Percentiles rank a stretch among this genome's conserved stretches.
Evolutionary conservation across 2,329 filamentous ascomycete species (phyloP).

Genomic region (Didymellaceae sp.): DNA sequence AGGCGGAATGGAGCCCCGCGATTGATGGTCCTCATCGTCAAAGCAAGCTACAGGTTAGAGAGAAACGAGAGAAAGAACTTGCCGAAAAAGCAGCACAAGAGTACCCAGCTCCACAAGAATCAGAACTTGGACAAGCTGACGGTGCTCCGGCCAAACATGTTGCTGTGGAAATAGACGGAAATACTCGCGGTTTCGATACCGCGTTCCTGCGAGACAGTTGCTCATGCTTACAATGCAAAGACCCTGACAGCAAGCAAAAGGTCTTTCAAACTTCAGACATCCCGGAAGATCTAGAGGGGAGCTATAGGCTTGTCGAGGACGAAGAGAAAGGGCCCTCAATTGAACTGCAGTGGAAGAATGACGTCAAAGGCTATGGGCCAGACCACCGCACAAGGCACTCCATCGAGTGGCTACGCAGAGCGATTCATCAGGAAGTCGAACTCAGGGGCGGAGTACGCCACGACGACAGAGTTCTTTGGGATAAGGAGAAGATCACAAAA

Average conservation of each 20-base stretch:
- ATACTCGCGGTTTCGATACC: constrained; percentile 39
- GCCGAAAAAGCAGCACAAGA: constrained; percentile 18
- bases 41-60: constrained; percentile 28
- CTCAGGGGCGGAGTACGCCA: constrained; percentile 45
- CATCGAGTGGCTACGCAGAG: constrained; percentile 40
- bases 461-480: constrained; percentile 54
- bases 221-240: constrained; percentile 62
- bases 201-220: constrained; percentile 64
- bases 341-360: constrained; percentile 67
- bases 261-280: constrained; percentile 71
- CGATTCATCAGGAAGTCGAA: constrained; percentile 40
- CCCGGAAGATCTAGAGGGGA: constrained; percentile 51
- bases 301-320: constrained; percentile 43
- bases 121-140: constrained; percentile 27
- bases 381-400: constrained; percentile 53
- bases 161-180: constrained; percentile 43
- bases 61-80: constrained; percentile 26
- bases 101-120: constrained; percentile 8
- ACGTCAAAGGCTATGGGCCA: constrained; percentile 54
- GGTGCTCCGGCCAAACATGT: constrained; percentile 38
- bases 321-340: constrained; percentile 55
- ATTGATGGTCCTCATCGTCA: constrained; percentile 27
- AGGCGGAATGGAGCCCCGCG: constrained; percentile 29
- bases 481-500: constrained; percentile 52
- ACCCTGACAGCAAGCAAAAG: constrained; percentile 67